Base-by-base conservation (phyloP, 441 rosid species). In the Gossypium schwendimanii region DNA sequence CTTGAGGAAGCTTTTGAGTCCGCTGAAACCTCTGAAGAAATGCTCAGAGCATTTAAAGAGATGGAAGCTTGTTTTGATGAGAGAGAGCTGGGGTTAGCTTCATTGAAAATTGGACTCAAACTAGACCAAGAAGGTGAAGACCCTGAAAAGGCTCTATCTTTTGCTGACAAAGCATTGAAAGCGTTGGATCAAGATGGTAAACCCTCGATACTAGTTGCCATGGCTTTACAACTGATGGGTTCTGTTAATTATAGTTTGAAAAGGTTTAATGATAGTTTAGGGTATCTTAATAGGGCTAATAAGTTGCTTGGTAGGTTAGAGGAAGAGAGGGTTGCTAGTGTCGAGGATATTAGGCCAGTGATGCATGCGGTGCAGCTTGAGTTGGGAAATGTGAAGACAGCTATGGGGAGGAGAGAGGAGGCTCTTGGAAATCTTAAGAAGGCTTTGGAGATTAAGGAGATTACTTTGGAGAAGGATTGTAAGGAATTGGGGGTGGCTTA, bases 341-440 rank as follows among this genome's bases (percentile, higher is more conserved):
- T 75, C 4, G 90, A 88, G 55, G 94, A 91, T 23, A 78, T 91
- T 60, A 81, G 85, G 76, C 92, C 98, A 0, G 89, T 92, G 73
- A 60, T 82, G 76, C 97, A 89, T 53, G 96, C 98, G 0, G 98
- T 92, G 80, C 87, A 89, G 59, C 90, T 92, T 24, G 96, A 87
- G 84, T 84, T 92, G 72, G 91, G 94, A 0, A 92, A 89, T 75
- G 97, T 88, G 57, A 92, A 94, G 82, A 88, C 91, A 0, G 97
- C 96, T 1, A 86, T 91, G 89, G 99, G 98, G 15, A 87, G 99
- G 77, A 75, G 96, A 67, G 99, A 94, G 79, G 99, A 92, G 81
- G 99, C 97, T 63, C 76, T 94, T 39, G 88, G 77, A 82, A 86
- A 91, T 84, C 81, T 88, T 72, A 85, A 81, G 76, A 88, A 85